Evolutionary conservation across 257 asterid genomes (phyloP), one percentile per base, ranked within the genome.

Genomic region (Primulina eburnea): DNA sequence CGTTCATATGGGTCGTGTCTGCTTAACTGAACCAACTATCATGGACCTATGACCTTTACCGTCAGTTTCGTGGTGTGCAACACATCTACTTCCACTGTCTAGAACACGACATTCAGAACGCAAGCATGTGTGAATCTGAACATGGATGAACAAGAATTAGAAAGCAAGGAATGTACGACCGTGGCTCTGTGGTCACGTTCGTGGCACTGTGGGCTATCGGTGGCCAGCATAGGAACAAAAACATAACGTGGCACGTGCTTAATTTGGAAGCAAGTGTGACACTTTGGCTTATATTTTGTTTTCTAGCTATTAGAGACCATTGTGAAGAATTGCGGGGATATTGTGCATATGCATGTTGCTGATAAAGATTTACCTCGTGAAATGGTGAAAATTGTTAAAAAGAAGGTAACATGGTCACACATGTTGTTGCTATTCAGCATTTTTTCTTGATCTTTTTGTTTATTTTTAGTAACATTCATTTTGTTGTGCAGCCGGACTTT

Each of bases 401-500:
- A 85, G 84, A 92, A 90, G 97, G 98, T 92, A 81, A 76, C 56
- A 3, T 43, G n/a, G 55, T 43, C 18, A 43, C 47, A 30, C 21
- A 62, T 33, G 4, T 11, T 21, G 28, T 30, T 61, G 56, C 33
- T 26, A 2, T n/a, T 40, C 5, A 61, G 64, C 61, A 16, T 64
- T 40, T 0, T 69, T 60, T 68, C 65, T 73, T 62, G 40, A 63
- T 73, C 20, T 60, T 37, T 56, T 35, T 33, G 35, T 52, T 24
- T 21, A 59, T 56, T 74, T 67, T 70, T 61, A 61, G 50, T 80
- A 78, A 74, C 57, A 37, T 38, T 20, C 43, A 73, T 71, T 68
- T 73, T 82, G 73, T 82, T 70, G 57, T 84, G 88, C 90, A 94
- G 97, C 97, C 99, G 7, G 99, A 94, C 85, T 83, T 91, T 78